Base-by-base conservation (phyloP, 2,329 filamentous ascomycete genomes). In the Metarhizium album region DNA sequence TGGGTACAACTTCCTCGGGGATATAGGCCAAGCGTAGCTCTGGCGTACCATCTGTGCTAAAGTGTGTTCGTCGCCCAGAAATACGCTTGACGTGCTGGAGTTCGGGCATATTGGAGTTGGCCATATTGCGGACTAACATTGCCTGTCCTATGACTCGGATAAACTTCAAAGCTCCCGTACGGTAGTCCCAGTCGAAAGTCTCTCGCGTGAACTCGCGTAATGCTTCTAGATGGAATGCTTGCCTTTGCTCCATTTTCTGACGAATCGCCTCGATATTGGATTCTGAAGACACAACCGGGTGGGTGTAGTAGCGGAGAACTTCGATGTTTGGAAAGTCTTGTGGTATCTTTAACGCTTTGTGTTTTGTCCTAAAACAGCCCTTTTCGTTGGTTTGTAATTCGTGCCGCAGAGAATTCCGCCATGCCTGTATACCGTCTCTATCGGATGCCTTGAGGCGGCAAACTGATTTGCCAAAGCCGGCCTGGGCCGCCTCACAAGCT, bases 401-500 rank as follows among this genome's bases (percentile, higher is more conserved):
- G 53, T 86, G 82, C 40, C 80, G 71, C 8, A 98, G 68, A 40
- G 78, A 73, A 9, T 84, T 75, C 57, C 83, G 83, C 93, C 91
- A 97, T 22, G 73, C 71, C 1, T 68, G 69, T 45, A 94, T 70
- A 3, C 76, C 84, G 1, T 67, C 69, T 2, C 67, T 67, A 58
- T 90, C 83, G 4, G 76, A 74, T 33, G 69, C 73, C 52, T 79
- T 76, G 27, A 93, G 67, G 2, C 70, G 73, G 62, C 86, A 91
- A 3, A 97, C 70, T 35, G 84, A 79, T 52, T 75, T 79, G 2
- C 91, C 93, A 65, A 91, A 97, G 0, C 90, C 90, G 48, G 89
- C 93, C 60, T 81, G 81, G 33, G 90, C 90, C 49, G 93, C 94
- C 64, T 96, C 89, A 57, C 87, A 93, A 0, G 93, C 91, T 11